Conservation (phyloP, 2,329 filamentous ascomycete genomes). For the Raffaelea ambrosiae region DNA sequence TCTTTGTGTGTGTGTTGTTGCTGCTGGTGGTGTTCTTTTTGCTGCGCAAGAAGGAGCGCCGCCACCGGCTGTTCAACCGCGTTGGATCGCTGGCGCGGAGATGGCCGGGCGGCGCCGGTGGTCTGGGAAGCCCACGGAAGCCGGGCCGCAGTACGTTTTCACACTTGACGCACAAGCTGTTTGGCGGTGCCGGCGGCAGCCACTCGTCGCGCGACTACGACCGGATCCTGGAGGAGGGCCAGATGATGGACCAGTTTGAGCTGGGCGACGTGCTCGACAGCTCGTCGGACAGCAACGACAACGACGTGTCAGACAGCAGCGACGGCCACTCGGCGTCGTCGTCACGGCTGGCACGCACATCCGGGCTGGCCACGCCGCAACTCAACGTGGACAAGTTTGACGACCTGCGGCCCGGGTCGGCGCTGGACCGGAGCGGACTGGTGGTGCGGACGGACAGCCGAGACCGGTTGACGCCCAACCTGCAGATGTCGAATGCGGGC, state of each 20-base stretch:
- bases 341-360: constrained; percentile 32
- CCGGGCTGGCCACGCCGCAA: constrained; percentile 61
- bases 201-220: constrained; percentile 55
- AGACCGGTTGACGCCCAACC: constrained; percentile 57
- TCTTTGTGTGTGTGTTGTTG: constrained; percentile 71
- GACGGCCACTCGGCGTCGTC: constrained; percentile 25
- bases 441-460: constrained; percentile 78
- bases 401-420: constrained; percentile 26
- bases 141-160: background rate
- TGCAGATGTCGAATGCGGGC: constrained; percentile 46
- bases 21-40: constrained; percentile 64
- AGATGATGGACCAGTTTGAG: constrained; percentile 62
- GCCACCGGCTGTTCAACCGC: constrained; percentile 51
- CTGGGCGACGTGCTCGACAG: constrained; percentile 59
- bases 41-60: constrained; percentile 70
- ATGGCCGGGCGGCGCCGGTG: constrained; percentile 16
- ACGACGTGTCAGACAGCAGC: constrained; percentile 54
- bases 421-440: constrained; percentile 61
- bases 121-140: constrained; percentile 36
- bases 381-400: constrained; percentile 46
- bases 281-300: constrained; percentile 46
- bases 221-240: constrained; percentile 74
- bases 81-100: constrained; percentile 34
- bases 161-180: constrained; percentile 48
- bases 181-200: constrained; percentile 35